Evolutionary conservation across 257 asterid genomes (phyloP).

Genomic region (Lavandula angustifolia): DNA sequence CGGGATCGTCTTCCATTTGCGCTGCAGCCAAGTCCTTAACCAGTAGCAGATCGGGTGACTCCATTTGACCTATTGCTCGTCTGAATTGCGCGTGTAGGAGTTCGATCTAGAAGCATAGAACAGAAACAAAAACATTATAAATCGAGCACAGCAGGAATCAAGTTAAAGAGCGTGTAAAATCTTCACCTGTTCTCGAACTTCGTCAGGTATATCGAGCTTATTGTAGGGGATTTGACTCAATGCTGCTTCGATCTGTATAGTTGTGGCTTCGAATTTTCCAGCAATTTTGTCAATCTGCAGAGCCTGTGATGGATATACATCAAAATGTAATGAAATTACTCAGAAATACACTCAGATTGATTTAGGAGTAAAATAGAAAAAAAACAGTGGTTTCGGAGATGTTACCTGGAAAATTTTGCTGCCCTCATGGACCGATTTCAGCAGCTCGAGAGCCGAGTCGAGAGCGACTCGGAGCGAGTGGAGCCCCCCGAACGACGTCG

Average conservation of each 20-base stretch:
- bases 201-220: slow-evolving; percentile 72
- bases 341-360: no score
- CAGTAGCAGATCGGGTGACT: slow-evolving; percentile 78
- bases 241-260: slow-evolving; percentile 77
- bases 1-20: slow-evolving; percentile 72
- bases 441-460: slow-evolving; percentile 65
- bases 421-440: slow-evolving; percentile 73
- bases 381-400: background rate
- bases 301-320: slow-evolving; percentile 53
- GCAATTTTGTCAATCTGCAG: slow-evolving; percentile 68
- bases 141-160: background rate
- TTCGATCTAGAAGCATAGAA: slow-evolving; percentile 58
- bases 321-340: no score
- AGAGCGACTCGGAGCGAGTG: slow-evolving; percentile 55
- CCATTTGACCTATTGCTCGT: slow-evolving; percentile 75
- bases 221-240: slow-evolving; percentile 67
- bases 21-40: slow-evolving; percentile 77
- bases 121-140: slow-evolving; percentile 25
- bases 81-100: slow-evolving; percentile 86
- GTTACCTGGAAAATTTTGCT: slow-evolving; percentile 86
- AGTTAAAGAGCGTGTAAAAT: background rate
- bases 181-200: slow-evolving; percentile 91
- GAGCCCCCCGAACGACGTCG: slow-evolving; percentile 75
- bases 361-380: no score
- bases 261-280: slow-evolving; percentile 55